Conservation (phyloP, 2,329 filamentous ascomycete genomes). For the Dothideomycetidae sp. region DNA sequence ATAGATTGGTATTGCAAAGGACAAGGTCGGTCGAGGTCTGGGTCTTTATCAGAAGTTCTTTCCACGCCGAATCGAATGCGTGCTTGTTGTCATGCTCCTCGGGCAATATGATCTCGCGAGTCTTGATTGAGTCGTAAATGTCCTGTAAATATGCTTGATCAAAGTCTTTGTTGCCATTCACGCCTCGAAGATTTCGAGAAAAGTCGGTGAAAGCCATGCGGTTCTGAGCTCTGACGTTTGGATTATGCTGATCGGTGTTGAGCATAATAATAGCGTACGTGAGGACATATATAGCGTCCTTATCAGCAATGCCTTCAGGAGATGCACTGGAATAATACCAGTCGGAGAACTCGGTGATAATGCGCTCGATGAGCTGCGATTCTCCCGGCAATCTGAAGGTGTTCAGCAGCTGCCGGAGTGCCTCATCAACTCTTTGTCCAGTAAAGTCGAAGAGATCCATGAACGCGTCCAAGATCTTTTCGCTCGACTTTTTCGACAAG, state of each 20-base stretch:
- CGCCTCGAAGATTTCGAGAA: conserved; percentile 73
- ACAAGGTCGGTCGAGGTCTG: conserved; percentile 58
- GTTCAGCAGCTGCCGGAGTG: conserved; percentile 71
- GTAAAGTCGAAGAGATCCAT: conserved; percentile 78
- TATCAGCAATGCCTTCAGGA: conserved; percentile 63
- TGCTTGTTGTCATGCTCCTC: conserved; percentile 96
- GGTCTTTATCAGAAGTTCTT: conserved; percentile 77
- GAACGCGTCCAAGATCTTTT: conserved; percentile 70
- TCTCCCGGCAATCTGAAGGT: conserved; percentile 90
- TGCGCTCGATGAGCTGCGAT: conserved; percentile 81
- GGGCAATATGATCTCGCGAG: conserved; percentile 87
- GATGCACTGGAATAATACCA: conserved; percentile 61
- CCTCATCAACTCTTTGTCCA: conserved; percentile 78
- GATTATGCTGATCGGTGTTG: conserved; percentile 94
- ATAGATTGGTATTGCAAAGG: conserved; percentile 81
- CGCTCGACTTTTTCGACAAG: conserved; percentile 80
- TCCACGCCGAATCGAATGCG: conserved; percentile 96
- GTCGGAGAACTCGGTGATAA: conserved; percentile 74
- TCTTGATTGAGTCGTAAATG: conserved; percentile 84
- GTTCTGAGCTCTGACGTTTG: conserved; percentile 62
- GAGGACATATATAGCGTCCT: conserved; percentile 77
- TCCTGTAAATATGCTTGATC: conserved; percentile 65
- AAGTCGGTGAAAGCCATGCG: conserved; percentile 82
- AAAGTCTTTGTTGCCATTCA: conserved; percentile 78
- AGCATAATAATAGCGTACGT: conserved; percentile 96